Evolutionary conservation across 2,329 filamentous ascomycete genomes (phyloP).

Genomic region (Colletotrichum filicis): DNA sequence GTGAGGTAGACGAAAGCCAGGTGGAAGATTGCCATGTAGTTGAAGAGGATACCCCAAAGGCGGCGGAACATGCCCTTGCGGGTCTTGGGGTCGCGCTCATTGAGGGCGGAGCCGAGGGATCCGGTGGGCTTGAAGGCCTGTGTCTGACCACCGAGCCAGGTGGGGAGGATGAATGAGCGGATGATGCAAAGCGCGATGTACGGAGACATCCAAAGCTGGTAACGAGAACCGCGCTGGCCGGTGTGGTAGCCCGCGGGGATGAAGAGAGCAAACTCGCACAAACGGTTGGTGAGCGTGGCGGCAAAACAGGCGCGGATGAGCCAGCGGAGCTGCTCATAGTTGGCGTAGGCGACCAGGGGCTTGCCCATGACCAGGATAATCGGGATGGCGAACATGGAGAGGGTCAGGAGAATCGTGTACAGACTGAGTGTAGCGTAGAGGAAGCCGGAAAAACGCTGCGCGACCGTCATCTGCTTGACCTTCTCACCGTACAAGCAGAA

Average conservation of each 20-base stretch:
- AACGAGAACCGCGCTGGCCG: slow-evolving; percentile 65
- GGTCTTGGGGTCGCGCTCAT: slow-evolving; percentile 65
- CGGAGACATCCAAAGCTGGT: slow-evolving; percentile 72
- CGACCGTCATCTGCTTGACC: slow-evolving; percentile 63
- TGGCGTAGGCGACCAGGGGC: slow-evolving; percentile 66
- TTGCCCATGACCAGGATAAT: slow-evolving; percentile 68
- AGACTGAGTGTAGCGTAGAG: slow-evolving; percentile 65
- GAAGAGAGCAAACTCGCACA: slow-evolving; percentile 68
- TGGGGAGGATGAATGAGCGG: slow-evolving; percentile 67
- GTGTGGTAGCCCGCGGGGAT: slow-evolving; percentile 69
- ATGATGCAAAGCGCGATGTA: slow-evolving; percentile 69
- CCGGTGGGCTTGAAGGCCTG: slow-evolving; percentile 72
- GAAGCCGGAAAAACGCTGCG: slow-evolving; percentile 69
- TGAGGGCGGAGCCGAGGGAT: slow-evolving; percentile 64
- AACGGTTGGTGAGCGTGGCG: slow-evolving; percentile 59
- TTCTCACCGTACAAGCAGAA: slow-evolving; percentile 67
- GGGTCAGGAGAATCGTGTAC: slow-evolving; percentile 65
- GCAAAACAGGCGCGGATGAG: slow-evolving; percentile 67
- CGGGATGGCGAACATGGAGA: slow-evolving; percentile 68
- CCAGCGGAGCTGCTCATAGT: slow-evolving; percentile 65
- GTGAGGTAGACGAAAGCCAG: slow-evolving; percentile 64
- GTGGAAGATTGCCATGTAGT: slow-evolving; percentile 67
- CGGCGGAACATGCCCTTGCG: slow-evolving; percentile 65
- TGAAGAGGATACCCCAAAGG: slow-evolving; percentile 63
- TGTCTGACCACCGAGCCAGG: slow-evolving; percentile 68